Conservation (phyloP, 805 yeast genomes). For the Allodekkera sacchari region DNA sequence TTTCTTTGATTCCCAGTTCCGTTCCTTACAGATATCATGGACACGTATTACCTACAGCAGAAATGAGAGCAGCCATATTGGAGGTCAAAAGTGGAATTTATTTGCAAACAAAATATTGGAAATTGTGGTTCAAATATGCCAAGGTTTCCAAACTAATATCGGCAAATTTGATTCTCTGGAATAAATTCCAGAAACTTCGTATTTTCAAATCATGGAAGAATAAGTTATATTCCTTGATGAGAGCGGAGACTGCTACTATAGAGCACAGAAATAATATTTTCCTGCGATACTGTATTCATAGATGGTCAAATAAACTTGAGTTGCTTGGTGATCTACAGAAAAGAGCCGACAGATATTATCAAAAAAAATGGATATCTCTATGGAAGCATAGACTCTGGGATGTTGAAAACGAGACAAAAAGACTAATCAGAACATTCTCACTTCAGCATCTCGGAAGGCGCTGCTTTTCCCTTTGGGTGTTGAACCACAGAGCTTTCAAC, state of each 20-base stretch:
- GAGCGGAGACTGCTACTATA: no score
- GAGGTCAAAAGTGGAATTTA: slow-evolving; percentile 11
- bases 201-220: no score
- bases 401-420: neutral
- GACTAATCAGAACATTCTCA: neutral
- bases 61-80: slow-evolving; percentile 21
- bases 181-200: no score
- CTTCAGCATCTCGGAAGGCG: neutral
- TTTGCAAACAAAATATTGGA: slow-evolving; percentile 13
- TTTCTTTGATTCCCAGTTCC: slow-evolving; percentile 21
- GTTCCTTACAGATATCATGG: slow-evolving; percentile 12
- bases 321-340: neutral
- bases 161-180: no score
- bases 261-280: no score
- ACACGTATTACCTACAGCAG: slow-evolving; percentile 13
- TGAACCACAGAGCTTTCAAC: neutral
- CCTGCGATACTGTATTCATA: neutral
- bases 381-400: neutral
- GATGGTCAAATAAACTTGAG: slow-evolving; percentile 1
- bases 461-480: neutral
- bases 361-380: neutral
- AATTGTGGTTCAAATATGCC: no score
- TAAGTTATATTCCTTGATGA: no score
- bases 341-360: neutral
- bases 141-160: no score